Percentiles rank a stretch among this genome's conserved stretches.
These are phyloP conservation scores for Thyridium curvatum DNA, from an alignment of 2,329 filamentous ascomycete species.

Conservation along the genomic window DNA sequence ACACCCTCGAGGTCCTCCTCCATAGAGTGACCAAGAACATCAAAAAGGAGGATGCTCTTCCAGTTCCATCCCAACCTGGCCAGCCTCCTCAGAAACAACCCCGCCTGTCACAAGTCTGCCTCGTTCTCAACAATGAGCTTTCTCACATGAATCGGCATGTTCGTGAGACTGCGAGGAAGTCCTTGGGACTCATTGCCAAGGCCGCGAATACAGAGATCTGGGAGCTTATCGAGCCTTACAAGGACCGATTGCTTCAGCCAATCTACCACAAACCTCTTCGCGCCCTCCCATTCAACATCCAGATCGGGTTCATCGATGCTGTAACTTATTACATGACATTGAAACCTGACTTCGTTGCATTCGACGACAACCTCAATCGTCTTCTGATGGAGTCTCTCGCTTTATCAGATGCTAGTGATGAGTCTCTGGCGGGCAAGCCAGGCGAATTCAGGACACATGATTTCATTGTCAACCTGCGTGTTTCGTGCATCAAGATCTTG, in stretches of 20 bases:
- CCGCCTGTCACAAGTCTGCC: constrained; percentile 70
- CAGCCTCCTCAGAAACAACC: constrained; percentile 43
- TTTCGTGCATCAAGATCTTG: constrained; percentile 87
- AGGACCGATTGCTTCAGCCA: constrained; percentile 79
- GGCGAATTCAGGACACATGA: constrained; percentile 94
- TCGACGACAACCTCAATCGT: constrained; percentile 86
- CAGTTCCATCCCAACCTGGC: constrained; percentile 26
- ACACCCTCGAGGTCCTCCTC: constrained; percentile 75
- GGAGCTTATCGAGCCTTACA: constrained; percentile 84
- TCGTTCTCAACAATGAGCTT: constrained; percentile 79
- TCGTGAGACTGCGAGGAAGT: constrained; percentile 75
- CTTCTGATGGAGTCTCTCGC: constrained; percentile 91
- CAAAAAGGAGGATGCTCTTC: constrained; percentile 68
- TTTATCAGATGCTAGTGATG: constrained; percentile 89
- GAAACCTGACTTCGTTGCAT: constrained; percentile 81
- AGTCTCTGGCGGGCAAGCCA: constrained; percentile 85
- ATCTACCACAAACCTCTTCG: constrained; percentile 94
- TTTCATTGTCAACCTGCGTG: constrained; percentile 82
- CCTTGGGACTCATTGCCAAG: constrained; percentile 74
- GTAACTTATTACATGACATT: constrained; percentile 92
- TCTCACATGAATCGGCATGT: constrained; percentile 96
- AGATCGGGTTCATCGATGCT: constrained; percentile 97
- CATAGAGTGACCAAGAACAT: constrained; percentile 71
- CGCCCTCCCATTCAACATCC: constrained; percentile 86
- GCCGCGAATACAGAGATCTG: constrained; percentile 73